phyloP scores from a whole-genome alignment of 2,329 filamentous ascomycete species.

The Curvularia sp. region DNA sequence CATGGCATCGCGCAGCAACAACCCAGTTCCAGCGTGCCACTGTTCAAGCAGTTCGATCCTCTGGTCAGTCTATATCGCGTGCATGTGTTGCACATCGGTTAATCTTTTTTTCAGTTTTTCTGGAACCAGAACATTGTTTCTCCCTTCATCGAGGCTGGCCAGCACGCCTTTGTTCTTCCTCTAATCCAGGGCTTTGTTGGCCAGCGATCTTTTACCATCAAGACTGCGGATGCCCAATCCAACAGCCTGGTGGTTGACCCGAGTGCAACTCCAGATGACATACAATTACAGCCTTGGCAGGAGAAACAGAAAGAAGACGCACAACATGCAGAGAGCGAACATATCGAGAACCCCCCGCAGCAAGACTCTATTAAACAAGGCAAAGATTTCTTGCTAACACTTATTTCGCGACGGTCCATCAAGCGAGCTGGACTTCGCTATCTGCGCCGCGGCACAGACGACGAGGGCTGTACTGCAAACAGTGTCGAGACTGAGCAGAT shows the following conservation, averaged over 20 bases:
- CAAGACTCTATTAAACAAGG: slow-evolving; percentile 41
- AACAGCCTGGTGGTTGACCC: slow-evolving; percentile 47
- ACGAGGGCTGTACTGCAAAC: slow-evolving; percentile 88
- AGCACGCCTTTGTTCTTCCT: slow-evolving; percentile 76
- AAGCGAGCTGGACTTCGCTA: slow-evolving; percentile 90
- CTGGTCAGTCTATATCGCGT: slow-evolving; percentile 55
- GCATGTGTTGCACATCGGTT: background rate
- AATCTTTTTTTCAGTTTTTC: slow-evolving; percentile 67
- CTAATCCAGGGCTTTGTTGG: slow-evolving; percentile 95
- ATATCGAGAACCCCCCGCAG: slow-evolving; percentile 36
- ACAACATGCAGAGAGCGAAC: slow-evolving; percentile 23
- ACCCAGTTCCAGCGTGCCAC: slow-evolving; percentile 61
- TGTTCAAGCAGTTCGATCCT: slow-evolving; percentile 76
- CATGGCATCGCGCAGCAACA: slow-evolving; percentile 61
- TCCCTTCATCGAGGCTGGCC: slow-evolving; percentile 76
- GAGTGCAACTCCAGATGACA: slow-evolving; percentile 44
- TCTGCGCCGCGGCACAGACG: slow-evolving; percentile 86
- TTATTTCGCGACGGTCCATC: slow-evolving; percentile 88
- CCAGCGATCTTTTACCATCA: slow-evolving; percentile 79
- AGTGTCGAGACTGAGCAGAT: slow-evolving; percentile 95
- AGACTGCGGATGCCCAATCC: slow-evolving; percentile 53
- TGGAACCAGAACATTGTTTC: slow-evolving; percentile 84
- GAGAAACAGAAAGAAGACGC: slow-evolving; percentile 41
- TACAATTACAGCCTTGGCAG: slow-evolving; percentile 44
- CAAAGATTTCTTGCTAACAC: slow-evolving; percentile 75